Evolutionary conservation across 2,329 filamentous ascomycete species (phyloP).

Genomic region (Arthrobotrys sphaeroides): DNA sequence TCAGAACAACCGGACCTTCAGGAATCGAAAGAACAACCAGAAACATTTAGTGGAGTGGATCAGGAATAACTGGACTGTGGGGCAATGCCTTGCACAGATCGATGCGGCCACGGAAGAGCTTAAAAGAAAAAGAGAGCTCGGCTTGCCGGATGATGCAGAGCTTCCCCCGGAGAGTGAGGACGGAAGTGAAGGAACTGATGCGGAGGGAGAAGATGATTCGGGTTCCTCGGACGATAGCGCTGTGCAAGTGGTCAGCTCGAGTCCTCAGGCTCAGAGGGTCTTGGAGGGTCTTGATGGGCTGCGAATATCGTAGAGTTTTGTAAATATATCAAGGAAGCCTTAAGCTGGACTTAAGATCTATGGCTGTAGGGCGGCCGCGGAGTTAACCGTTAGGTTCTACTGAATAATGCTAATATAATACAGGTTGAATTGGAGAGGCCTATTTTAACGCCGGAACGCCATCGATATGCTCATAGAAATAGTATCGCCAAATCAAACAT

Average conservation of each 20-base stretch:
- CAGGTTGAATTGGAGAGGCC: background rate
- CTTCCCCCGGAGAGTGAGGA: conserved; percentile 44
- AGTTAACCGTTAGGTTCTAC: background rate
- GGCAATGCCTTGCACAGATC: conserved; percentile 44
- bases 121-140: conserved; percentile 32
- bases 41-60: conserved; percentile 51
- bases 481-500: conserved; percentile 68
- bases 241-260: background rate
- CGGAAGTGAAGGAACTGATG: conserved; percentile 21
- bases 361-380: background rate
- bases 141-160: conserved; percentile 45
- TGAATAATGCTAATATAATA: background rate
- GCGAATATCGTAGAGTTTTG: background rate
- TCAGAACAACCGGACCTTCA: conserved; percentile 39
- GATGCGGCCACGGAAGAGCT: conserved; percentile 37
- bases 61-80: conserved; percentile 30
- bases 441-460: conserved; percentile 19
- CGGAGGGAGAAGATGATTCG: conserved; percentile 10
- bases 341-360: background rate
- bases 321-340: background rate
- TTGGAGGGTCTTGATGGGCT: conserved; percentile 12
- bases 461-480: background rate
- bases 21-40: conserved; percentile 46
- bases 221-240: conserved; percentile 26
- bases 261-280: background rate